Base-by-base conservation (phyloP, 805 yeast genomes). In the Priceomyces castillae region DNA sequence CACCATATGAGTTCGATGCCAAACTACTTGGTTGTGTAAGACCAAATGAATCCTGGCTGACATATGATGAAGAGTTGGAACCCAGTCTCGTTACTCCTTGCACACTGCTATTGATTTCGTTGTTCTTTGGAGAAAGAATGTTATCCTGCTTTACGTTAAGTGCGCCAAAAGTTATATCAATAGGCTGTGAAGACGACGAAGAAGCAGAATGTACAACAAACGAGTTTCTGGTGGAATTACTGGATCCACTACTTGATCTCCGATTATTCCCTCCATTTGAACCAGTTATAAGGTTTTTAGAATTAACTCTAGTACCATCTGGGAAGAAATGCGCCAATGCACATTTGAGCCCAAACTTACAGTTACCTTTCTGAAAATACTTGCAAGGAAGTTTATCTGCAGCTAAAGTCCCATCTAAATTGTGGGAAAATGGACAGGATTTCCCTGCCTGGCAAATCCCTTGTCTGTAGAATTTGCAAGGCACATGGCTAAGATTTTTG, bases 391-490 rank as follows among this genome's bases (percentile, higher is more conserved):
- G 69, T 37, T 73, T 64, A 39, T 77, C 82, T n/a, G 74, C 73
- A 23, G 68, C 69, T 28, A 69, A 65, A n/a, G 73, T 60, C 4
- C 77, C 71, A 43, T 83, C 86, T 40, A 79, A 58, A 37, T 84
- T 74, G 61, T 92, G 99, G 26, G 94, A 82, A 60, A 92, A 92
- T 1, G 97, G 97, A 62, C 99, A 92, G 1, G 92, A 74, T 40
- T 71, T 73, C 10, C 98, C 98, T 1, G 98, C 98, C 64, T 90
- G 97, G 63, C 99, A 92, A 14, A 86, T 80, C 1, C 98, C 97
- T 62, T 90, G 97, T 45, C 80, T 74, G 63, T 74, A 92, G 70
- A 92, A 92, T 68, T 92, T 92, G 65, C 99, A 92, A 2, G 99
- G 99, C 23, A 92, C 98, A 64, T 92, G 99, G 37, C 95, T 83